Conservation (phyloP, 345 rosid species). For the Hypericum androsaemum region DNA sequence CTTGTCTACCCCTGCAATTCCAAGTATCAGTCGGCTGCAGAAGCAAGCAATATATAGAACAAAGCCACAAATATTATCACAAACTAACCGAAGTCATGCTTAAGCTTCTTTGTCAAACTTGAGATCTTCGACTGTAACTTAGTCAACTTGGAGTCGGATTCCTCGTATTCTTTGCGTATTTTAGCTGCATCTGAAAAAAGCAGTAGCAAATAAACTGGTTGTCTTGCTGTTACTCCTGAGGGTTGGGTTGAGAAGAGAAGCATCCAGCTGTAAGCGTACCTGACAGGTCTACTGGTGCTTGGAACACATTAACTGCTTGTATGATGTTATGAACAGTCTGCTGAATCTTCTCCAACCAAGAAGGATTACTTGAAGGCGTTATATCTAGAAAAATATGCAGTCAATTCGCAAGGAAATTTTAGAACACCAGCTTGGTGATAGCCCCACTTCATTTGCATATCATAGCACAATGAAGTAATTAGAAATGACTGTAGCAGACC, state of each 20-base stretch:
- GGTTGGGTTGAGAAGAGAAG: not conserved
- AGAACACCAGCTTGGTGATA: slow-evolving; percentile 5
- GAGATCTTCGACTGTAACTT: slow-evolving; percentile 82
- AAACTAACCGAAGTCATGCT: slow-evolving; percentile 80
- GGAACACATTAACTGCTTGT: slow-evolving; percentile 65
- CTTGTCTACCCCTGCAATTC: slow-evolving; percentile 64
- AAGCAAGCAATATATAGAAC: slow-evolving; percentile 5
- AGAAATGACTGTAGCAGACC: slow-evolving; percentile 30
- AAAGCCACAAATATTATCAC: slow-evolving; percentile 9
- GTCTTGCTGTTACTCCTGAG: slow-evolving; percentile 6
- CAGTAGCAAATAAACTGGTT: slow-evolving; percentile 13
- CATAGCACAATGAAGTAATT: not conserved
- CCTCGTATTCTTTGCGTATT: slow-evolving; percentile 78
- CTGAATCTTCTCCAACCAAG: slow-evolving; percentile 85
- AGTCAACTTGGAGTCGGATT: slow-evolving; percentile 56
- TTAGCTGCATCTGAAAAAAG: slow-evolving; percentile 56
- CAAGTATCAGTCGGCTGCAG: slow-evolving; percentile 16
- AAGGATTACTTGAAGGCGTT: slow-evolving; percentile 31
- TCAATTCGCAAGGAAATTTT: slow-evolving; percentile 1
- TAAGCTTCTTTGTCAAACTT: slow-evolving; percentile 62
- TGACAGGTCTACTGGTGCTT: slow-evolving; percentile 60
- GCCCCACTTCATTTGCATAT: not conserved
- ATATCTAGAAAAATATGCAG: slow-evolving; percentile 26
- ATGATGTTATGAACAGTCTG: slow-evolving; percentile 45
- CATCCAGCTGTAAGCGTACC: slow-evolving; percentile 30